phyloP scores from a whole-genome alignment of 352 stramenopile species.

The Phytophthora sp. region DNA sequence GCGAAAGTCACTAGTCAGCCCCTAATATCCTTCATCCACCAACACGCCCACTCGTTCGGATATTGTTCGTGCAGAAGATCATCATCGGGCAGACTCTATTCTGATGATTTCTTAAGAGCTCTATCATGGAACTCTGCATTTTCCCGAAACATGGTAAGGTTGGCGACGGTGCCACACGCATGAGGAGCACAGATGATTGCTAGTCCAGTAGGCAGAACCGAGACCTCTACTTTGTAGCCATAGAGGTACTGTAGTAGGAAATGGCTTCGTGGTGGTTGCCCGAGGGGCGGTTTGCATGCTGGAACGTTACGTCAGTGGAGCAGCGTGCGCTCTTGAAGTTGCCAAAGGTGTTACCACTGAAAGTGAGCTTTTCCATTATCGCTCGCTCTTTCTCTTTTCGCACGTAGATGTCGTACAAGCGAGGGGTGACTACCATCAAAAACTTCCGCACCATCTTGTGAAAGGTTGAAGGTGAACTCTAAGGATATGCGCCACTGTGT shows the following conservation, averaged over 20 bases:
- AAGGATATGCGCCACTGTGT: not conserved
- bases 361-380: not conserved
- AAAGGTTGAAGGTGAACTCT: not conserved
- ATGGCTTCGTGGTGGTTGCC: not conserved
- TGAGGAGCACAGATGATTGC: not conserved
- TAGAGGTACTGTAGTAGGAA: not conserved
- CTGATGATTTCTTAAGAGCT: not conserved
- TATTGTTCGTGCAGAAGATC: not conserved
- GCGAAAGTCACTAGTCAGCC: not conserved
- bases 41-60: not conserved
- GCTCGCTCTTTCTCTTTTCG: not conserved
- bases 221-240: not conserved
- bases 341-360: not conserved
- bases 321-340: not conserved
- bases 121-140: not conserved
- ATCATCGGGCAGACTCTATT: not conserved
- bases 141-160: slow-evolving; percentile 4
- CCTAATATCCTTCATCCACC: not conserved
- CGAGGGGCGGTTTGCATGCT: not conserved
- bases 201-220: not conserved
- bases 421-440: not conserved
- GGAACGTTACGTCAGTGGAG: slow-evolving; percentile 7
- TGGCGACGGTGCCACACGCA: not conserved
- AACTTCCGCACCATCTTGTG: not conserved
- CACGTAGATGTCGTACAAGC: not conserved